These are phyloP conservation scores for Mycosphaerella arachidis DNA, from an alignment of 2,329 filamentous ascomycete genomes.

Conservation along the genomic window DNA sequence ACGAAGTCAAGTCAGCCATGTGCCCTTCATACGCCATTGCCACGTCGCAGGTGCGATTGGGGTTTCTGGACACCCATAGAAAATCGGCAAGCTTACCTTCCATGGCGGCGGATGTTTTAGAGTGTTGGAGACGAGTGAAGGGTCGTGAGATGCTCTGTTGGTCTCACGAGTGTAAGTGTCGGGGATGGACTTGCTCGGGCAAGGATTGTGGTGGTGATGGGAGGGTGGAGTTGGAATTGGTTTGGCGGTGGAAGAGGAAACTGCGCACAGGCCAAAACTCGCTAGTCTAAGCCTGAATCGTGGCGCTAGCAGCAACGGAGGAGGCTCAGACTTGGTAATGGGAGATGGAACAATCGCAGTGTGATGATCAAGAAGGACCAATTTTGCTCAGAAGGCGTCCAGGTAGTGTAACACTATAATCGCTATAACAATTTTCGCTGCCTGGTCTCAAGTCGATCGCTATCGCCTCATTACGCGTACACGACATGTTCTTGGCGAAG, in stretches of 20 bases:
- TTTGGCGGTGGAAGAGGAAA: background rate
- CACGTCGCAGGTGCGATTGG: conserved; percentile 12
- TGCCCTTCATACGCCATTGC: conserved; percentile 6
- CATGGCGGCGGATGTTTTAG: conserved; percentile 27
- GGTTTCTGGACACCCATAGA: conserved; percentile 15
- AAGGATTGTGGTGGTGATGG: background rate
- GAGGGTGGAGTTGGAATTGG: background rate
- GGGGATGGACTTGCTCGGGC: background rate
- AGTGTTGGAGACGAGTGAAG: conserved; percentile 3
- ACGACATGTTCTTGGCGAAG: background rate
- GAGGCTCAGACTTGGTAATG: background rate
- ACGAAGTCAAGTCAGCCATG: conserved; percentile 23
- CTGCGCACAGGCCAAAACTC: background rate
- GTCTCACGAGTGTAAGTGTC: conserved; percentile 3
- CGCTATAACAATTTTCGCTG: background rate
- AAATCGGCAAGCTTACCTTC: conserved; percentile 28
- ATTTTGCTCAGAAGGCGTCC: background rate
- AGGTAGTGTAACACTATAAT: background rate
- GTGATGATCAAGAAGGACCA: too few species aligned
- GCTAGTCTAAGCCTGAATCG: too few species aligned
- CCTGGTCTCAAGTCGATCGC: background rate
- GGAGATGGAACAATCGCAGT: too few species aligned
- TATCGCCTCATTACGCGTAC: background rate
- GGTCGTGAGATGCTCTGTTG: conserved; percentile 6
- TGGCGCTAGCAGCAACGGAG: background rate